These are phyloP conservation scores for Emmonsia crescens DNA, from an alignment of 2,329 filamentous ascomycete genomes.

Conservation along the genomic window DNA sequence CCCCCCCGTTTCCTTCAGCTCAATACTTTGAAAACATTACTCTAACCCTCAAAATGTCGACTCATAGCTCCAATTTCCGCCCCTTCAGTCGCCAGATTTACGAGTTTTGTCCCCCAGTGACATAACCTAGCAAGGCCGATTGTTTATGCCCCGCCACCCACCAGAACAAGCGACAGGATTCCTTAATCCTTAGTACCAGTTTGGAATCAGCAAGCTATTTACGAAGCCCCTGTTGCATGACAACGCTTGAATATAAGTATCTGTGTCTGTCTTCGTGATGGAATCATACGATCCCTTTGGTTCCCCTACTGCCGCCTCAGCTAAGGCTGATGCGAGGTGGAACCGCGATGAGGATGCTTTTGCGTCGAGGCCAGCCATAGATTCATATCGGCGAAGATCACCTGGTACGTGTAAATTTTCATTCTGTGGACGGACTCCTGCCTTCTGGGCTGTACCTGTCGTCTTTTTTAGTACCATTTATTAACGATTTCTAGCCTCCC, in stretches of 20 bases:
- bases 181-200: neutral
- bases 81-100: neutral
- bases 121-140: constrained; percentile 3
- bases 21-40: constrained; percentile 15
- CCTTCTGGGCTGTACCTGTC: neutral
- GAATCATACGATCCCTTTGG: constrained; percentile 38
- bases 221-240: neutral
- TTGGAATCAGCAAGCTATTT: neutral
- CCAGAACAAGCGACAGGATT: neutral
- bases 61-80: constrained; percentile 24
- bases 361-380: constrained; percentile 22
- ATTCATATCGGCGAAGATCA: constrained; percentile 37
- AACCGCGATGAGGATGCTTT: constrained; percentile 32
- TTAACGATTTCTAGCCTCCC: constrained; percentile 17
- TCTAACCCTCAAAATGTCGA: constrained; percentile 30
- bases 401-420: constrained; percentile 28
- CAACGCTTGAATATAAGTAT: neutral
- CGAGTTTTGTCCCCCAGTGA: constrained; percentile 7
- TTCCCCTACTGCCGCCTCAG: constrained; percentile 24
- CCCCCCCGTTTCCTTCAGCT: constrained; percentile 16
- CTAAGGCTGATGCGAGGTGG: constrained; percentile 25
- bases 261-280: constrained; percentile 22
- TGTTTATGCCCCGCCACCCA: neutral
- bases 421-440: neutral
- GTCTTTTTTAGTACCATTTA: neutral